Conservation (phyloP, 805 yeast species). For the Suhomyces sp. region DNA sequence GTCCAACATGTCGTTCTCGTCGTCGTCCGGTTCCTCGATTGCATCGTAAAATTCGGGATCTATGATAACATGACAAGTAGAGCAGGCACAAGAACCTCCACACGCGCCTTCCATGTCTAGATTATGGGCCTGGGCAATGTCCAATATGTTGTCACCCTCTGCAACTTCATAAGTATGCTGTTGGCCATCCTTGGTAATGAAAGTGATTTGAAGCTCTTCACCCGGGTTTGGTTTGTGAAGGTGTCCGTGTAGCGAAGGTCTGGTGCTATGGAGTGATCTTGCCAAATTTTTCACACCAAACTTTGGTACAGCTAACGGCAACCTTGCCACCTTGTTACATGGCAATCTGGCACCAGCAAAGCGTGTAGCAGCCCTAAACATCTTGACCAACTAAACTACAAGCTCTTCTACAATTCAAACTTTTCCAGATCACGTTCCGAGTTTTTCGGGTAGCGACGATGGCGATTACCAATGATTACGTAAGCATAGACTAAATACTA, state of each 20-base stretch:
- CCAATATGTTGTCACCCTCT: conserved; percentile 88
- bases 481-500: background rate
- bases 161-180: conserved; percentile 82
- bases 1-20: conserved; percentile 97
- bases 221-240: conserved; percentile 89
- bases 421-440: background rate
- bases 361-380: background rate
- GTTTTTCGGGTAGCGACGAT: background rate
- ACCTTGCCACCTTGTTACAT: background rate
- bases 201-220: conserved; percentile 78
- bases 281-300: background rate
- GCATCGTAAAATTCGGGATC: conserved; percentile 92
- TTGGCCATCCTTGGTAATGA: conserved; percentile 86
- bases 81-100: conserved; percentile 98
- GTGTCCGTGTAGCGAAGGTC: conserved; percentile 65
- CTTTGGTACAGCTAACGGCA: background rate
- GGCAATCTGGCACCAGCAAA: background rate
- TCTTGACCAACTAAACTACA: background rate
- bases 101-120: conserved; percentile 98
- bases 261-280: conserved; percentile 20
- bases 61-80: conserved; percentile 94
- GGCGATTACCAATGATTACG: background rate
- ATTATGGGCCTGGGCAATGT: conserved; percentile 91
- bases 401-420: background rate
- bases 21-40: conserved; percentile 94